Conservation (phyloP, 495 filamentous ascomycete species). For the Geoglossum glabrum region DNA sequence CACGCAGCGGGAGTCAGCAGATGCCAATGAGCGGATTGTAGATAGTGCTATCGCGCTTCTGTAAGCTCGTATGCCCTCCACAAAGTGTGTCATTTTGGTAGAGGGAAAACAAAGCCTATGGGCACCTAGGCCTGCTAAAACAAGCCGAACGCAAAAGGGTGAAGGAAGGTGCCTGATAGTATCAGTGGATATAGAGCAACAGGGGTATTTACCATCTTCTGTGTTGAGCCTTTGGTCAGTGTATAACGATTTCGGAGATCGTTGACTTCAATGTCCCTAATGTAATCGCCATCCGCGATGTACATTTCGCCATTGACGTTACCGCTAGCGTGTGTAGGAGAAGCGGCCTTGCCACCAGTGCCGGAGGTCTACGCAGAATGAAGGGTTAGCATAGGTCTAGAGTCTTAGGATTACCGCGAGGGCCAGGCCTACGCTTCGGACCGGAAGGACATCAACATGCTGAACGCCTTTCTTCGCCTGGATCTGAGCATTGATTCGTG, state of each 20-base stretch:
- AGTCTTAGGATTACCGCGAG: background rate
- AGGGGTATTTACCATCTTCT: conserved; percentile 97
- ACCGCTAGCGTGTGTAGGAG: conserved; percentile 17
- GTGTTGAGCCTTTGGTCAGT: conserved; percentile 90
- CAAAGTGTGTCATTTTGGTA: conserved; percentile 21
- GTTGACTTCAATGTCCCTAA: conserved; percentile 97
- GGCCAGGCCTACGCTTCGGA: conserved; percentile 34
- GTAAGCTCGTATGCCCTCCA: conserved; percentile 65
- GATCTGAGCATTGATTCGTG: conserved; percentile 80
- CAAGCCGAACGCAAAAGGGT: conserved; percentile 17
- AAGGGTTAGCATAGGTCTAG: background rate
- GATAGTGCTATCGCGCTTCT: conserved; percentile 44
- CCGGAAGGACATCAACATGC: conserved; percentile 83
- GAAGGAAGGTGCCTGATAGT: conserved; percentile 33
- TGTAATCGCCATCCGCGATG: conserved; percentile 86
- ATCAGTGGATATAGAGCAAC: conserved; percentile 55
- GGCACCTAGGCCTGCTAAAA: conserved; percentile 11
- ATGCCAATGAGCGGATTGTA: conserved; percentile 61
- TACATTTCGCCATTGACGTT: conserved; percentile 74
- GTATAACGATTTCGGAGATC: conserved; percentile 93
- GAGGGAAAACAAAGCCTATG: conserved; percentile 12
- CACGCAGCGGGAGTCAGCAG: conserved; percentile 91
- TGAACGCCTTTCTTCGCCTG: conserved; percentile 86
- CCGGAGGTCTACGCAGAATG: conserved; percentile 15
- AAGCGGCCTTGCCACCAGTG: conserved; percentile 25